These are phyloP conservation scores for Pythium dissotocum DNA, from an alignment of 352 stramenopile species.

Conservation along the genomic window DNA sequence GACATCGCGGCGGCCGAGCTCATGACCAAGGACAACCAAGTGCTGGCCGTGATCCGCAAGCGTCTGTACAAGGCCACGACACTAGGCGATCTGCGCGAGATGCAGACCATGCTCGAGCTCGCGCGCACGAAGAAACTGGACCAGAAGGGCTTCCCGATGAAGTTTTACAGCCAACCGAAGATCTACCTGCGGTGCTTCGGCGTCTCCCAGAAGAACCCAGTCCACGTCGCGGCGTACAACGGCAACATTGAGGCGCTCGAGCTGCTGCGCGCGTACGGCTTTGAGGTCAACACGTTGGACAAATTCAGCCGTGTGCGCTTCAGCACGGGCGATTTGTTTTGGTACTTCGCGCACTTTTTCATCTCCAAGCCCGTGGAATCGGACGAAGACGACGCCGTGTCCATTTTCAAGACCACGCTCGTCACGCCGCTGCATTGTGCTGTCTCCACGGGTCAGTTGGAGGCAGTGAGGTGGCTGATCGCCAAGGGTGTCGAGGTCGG, in stretches of 20 bases:
- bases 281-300: conserved; percentile 65
- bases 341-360: conserved; percentile 77
- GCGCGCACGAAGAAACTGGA: conserved; percentile 45
- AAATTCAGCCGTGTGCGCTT: conserved; percentile 82
- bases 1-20: conserved; percentile 53
- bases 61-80: conserved; percentile 74
- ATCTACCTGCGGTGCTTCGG: conserved; percentile 65
- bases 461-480: conserved; percentile 74
- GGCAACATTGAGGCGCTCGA: conserved; percentile 72
- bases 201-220: conserved; percentile 72
- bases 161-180: conserved; percentile 46
- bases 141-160: conserved; percentile 54
- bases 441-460: conserved; percentile 65
- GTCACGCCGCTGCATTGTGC: conserved; percentile 82
- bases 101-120: conserved; percentile 63
- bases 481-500: conserved; percentile 53
- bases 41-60: conserved; percentile 61
- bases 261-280: conserved; percentile 52
- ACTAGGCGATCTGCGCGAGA: conserved; percentile 58
- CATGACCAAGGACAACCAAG: conserved; percentile 54
- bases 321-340: conserved; percentile 80
- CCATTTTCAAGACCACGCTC: conserved; percentile 83
- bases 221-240: conserved; percentile 76
- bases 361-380: conserved; percentile 47
- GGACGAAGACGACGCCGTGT: conserved; percentile 67